Evolutionary conservation across 2,329 filamentous ascomycete species (phyloP), one percentile per base, ranked within the genome.

Genomic region (Fusarium haematococcum): DNA sequence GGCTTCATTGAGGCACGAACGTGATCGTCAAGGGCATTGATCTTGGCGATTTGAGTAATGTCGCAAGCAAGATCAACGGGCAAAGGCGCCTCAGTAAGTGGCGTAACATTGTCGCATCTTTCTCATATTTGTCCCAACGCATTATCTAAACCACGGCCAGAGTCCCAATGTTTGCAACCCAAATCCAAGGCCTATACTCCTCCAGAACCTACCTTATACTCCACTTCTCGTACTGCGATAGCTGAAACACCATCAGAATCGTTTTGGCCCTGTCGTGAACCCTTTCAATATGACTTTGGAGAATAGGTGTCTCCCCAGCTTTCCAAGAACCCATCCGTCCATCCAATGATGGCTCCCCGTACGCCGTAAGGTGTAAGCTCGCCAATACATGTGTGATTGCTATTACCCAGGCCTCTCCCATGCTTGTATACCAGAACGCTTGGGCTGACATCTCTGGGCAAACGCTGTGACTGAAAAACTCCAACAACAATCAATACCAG

Each of bases 251-350:
- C 45, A 11, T n/a, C 25, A 5, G 25, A 33, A 32, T 10, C 18
- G 7, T 13, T 9, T 5, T 3, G 6, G 13, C 3, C 27, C 48
- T n/a, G 6, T 9, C 48, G 3, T 32, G 2, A 14, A 0, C 48
- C 27, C 6, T 14, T 5, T 9, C 18, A 61, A 48, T 61, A 61
- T 4, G 35, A 61, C 58, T 61, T 61, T 23, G 58, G 58, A 61
- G 58, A 61, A 35, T 63, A 63, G 18, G 60, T 54, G 10, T 39
- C 45, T 4, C 45, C 60, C 60, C 60, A 63, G 45, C 60, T 63
- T 23, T 63, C 43, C 16, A 63, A 32, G 6, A 63, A 63, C 8
- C 60, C 60, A 32, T 63, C 60, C 18, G 60, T 63, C 60, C 60
- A 63, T 6, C 60, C 60, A 20, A 63, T 63, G 14, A 63, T 63